These are phyloP conservation scores for Halteria grandinella DNA, from an alignment of 73 alveolate genomes.

Conservation along the genomic window DNA sequence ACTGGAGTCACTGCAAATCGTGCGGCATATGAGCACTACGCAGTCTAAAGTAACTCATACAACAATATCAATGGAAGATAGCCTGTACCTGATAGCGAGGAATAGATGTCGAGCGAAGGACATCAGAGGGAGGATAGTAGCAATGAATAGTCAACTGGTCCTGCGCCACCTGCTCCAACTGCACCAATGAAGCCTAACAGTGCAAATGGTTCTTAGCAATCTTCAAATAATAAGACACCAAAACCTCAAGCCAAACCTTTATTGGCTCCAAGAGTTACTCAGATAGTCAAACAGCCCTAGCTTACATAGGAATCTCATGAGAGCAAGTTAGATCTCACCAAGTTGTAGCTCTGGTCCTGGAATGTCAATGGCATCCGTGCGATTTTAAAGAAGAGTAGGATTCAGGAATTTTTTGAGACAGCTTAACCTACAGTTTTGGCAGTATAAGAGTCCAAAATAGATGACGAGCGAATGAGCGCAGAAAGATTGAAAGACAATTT, in stretches of 20 bases:
- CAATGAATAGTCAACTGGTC: background rate
- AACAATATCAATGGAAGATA: no score
- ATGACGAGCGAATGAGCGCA: slow-evolving; percentile 66
- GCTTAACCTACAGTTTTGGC: slow-evolving; percentile 83
- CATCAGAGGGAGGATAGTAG: background rate
- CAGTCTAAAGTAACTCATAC: slow-evolving; percentile 12
- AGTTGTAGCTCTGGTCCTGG: slow-evolving; percentile 77
- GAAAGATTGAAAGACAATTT: slow-evolving; percentile 59
- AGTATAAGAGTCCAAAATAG: slow-evolving; percentile 87
- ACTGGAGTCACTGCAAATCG: slow-evolving; percentile 23
- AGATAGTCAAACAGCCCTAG: no score
- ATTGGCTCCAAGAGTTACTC: no score
- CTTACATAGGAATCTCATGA: no score
- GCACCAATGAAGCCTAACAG: no score
- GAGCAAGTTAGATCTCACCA: slow-evolving; percentile 33
- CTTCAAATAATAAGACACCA: no score
- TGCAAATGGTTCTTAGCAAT: no score
- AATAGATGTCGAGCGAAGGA: background rate
- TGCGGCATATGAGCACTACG: slow-evolving; percentile 30
- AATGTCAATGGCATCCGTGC: slow-evolving; percentile 93
- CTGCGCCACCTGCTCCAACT: no score
- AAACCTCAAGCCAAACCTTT: no score
- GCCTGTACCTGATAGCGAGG: background rate
- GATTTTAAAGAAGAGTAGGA: slow-evolving; percentile 69
- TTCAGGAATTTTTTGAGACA: slow-evolving; percentile 69